Evolutionary conservation across 371 early-diverging fungal genomes (phyloP).

Genomic region (Apophysomyces trapeziformis): DNA sequence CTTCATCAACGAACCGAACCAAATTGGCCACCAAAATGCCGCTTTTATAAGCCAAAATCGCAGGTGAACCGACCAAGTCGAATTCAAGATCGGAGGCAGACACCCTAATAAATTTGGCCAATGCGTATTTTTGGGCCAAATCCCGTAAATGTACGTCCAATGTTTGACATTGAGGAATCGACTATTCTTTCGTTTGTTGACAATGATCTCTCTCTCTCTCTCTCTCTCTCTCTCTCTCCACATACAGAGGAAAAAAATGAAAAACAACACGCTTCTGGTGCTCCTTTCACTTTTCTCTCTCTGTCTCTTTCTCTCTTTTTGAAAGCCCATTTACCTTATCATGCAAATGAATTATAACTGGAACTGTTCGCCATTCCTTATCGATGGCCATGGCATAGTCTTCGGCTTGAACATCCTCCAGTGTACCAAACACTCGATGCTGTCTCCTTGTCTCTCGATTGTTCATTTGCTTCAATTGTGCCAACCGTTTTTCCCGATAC

Average conservation of each 20-base stretch:
- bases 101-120: conserved; percentile 55
- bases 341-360: conserved; percentile 55
- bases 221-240: background rate
- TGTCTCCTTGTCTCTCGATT: conserved; percentile 30
- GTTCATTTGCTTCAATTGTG: conserved; percentile 34
- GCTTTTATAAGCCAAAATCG: conserved; percentile 54
- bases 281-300: background rate
- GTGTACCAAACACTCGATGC: conserved; percentile 48
- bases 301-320: conserved; percentile 2
- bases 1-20: conserved; percentile 52
- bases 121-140: conserved; percentile 49
- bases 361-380: conserved; percentile 45
- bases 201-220: background rate
- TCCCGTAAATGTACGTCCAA: conserved; percentile 39
- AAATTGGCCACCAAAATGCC: conserved; percentile 55
- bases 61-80: conserved; percentile 58
- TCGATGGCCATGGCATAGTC: conserved; percentile 55
- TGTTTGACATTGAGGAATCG: conserved; percentile 37
- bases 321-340: conserved; percentile 36
- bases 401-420: conserved; percentile 39
- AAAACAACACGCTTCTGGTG: no score
- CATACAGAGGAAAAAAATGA: background rate
- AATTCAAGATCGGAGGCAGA: conserved; percentile 55
- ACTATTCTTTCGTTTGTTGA: conserved; percentile 19
- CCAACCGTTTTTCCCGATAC: conserved; percentile 44